These are phyloP conservation scores for Crithidia sp. DNA, from an alignment of 208 protist species.

Conservation along the genomic window DNA sequence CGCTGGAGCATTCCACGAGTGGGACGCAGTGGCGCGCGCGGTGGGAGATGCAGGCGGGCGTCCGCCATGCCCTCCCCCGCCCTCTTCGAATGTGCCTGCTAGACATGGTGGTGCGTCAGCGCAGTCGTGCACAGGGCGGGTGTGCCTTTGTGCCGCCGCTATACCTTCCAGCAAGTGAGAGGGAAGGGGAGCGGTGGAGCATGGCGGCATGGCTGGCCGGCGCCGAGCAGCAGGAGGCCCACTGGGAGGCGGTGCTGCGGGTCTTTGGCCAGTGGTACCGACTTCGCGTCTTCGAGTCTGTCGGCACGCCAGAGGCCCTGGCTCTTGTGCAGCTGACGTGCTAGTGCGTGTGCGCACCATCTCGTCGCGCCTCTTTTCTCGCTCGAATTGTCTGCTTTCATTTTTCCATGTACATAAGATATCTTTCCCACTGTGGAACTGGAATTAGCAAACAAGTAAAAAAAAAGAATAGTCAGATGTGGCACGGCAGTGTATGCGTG, in stretches of 20 bases:
- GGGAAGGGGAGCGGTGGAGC: conserved; percentile 12
- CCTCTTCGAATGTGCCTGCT: conserved; percentile 35
- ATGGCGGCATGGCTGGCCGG: conserved; percentile 56
- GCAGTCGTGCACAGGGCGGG: conserved; percentile 18
- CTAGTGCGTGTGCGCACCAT: background rate
- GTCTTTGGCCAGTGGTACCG: conserved; percentile 87
- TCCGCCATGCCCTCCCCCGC: conserved; percentile 23
- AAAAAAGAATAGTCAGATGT: background rate
- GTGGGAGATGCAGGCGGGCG: conserved; percentile 8
- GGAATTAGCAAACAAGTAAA: background rate
- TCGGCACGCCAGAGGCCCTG: background rate
- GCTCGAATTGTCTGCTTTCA: background rate
- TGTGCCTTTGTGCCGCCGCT: conserved; percentile 50
- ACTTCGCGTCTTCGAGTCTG: conserved; percentile 63
- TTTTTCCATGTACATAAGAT: background rate
- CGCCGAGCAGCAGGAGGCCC: conserved; percentile 34
- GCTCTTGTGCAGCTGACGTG: conserved; percentile 10
- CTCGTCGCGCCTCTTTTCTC: background rate
- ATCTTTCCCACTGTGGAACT: no score
- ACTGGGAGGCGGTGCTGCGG: conserved; percentile 52
- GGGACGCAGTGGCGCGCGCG: background rate
- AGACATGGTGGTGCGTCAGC: conserved; percentile 32
- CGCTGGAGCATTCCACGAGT: background rate
- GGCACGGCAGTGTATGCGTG: no score
- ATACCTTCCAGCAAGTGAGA: background rate